Evolutionary conservation across 2,329 filamentous ascomycete genomes (phyloP).

Genomic region (Rutstroemia sp.): DNA sequence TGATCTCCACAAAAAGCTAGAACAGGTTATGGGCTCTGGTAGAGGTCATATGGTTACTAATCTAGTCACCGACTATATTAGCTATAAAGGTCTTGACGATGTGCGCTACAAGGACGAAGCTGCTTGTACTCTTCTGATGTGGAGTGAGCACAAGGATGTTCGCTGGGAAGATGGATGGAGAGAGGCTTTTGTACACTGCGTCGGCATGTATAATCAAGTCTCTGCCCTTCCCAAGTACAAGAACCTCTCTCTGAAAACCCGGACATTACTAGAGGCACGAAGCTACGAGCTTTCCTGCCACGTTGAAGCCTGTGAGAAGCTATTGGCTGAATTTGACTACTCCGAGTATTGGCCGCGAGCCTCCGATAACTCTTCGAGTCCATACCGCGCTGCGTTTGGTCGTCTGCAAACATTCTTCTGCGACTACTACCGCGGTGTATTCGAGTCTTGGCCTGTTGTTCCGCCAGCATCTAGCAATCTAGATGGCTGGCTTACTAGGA

Average conservation of each 20-base stretch:
- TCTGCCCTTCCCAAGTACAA: slow-evolving; percentile 49
- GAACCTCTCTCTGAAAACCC: slow-evolving; percentile 52
- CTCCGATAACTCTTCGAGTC: slow-evolving; percentile 28
- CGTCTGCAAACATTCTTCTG: slow-evolving; percentile 54
- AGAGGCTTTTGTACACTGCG: slow-evolving; percentile 59
- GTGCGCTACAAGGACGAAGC: slow-evolving; percentile 51
- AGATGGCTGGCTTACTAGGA: slow-evolving; percentile 54
- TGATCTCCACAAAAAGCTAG: slow-evolving; percentile 54
- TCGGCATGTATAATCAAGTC: slow-evolving; percentile 52
- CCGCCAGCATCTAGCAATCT: slow-evolving; percentile 34
- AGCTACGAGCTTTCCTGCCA: slow-evolving; percentile 55
- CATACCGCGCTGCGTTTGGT: slow-evolving; percentile 41
- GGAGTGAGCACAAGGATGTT: slow-evolving; percentile 55
- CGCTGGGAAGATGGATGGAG: slow-evolving; percentile 59
- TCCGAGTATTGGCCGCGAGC: slow-evolving; percentile 49
- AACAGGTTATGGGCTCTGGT: slow-evolving; percentile 46
- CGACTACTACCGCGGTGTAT: slow-evolving; percentile 47
- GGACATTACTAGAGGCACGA: slow-evolving; percentile 54
- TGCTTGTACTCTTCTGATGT: slow-evolving; percentile 55
- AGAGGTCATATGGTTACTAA: slow-evolving; percentile 31
- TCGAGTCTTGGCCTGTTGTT: slow-evolving; percentile 55
- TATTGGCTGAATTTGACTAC: slow-evolving; percentile 53
- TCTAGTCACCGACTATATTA: slow-evolving; percentile 51
- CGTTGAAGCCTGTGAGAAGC: slow-evolving; percentile 54
- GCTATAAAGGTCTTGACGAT: slow-evolving; percentile 54